Base-by-base conservation (phyloP, 2,329 filamentous ascomycete genomes). In the Fusarium guadeloupense region DNA sequence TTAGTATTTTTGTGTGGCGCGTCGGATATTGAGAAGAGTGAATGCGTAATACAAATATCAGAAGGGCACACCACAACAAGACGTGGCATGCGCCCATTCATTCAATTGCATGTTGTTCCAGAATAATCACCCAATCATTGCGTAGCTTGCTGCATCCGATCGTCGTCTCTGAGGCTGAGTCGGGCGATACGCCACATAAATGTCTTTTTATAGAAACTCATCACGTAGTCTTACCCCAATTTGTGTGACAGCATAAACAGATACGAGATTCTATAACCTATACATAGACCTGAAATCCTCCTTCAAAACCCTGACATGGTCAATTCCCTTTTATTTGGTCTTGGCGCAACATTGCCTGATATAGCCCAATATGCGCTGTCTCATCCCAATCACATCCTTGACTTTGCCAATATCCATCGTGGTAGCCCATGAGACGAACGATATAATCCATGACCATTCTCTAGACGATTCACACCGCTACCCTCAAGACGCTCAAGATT, bases 161-260 rank as follows among this genome's bases (percentile, higher is more conserved):
- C 21, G 39, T 14, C 35, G 16, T 14, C 2, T 19, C 40, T 37
- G 50, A 52, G 52, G 39, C 46, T 45, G 31, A 42, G 20, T 14
- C n/a, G 20, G n/a, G 25, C 54, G 35, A 59, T 54, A 39, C 55
- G 55, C 54, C 42, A 38, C 35, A 1, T n/a, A n/a, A n/a, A 1
- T 4, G 4, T 59, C 55, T 59, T 59, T 58, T 58, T 58, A 58
- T 58, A 58, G 54, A 13, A 58, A 58, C 54, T 28, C 9, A 26
- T 26, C 9, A 26, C 13, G 25, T 9, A 26, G 25, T 26, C 25
- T 26, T 12, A 26, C 9, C 25, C 25, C 25, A 26, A 26, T 9
- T 26, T 9, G 9, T 3, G 25, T 26, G 25, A 26, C 8, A 10
- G 25, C n/a, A n/a, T 4, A 26, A 26, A 9, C 4, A 10, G 13